A percentile compares a stretch with the other conserved stretches of the same genome.
Evolutionary conservation across 1,139 yeast genomes (phyloP).

Genomic region (Wickerhamomyces sp.): DNA sequence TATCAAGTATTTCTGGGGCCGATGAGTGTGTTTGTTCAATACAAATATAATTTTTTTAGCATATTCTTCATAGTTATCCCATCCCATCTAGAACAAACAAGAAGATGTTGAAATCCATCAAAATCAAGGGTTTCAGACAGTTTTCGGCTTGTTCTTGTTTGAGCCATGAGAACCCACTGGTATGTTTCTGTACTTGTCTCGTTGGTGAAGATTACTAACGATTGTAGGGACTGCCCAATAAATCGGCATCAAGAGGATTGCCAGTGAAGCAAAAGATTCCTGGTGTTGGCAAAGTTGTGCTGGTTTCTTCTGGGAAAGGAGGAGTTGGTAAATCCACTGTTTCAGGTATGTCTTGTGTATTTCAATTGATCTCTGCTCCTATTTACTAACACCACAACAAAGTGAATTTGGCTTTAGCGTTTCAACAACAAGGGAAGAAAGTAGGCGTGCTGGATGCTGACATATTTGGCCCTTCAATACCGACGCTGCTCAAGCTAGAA

Average conservation of each 20-base stretch:
- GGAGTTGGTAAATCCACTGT: slow-evolving; percentile 66
- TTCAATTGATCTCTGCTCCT: background rate
- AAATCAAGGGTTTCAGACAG: slow-evolving; percentile 1
- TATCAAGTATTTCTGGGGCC: too few species aligned
- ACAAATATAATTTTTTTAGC: too few species aligned
- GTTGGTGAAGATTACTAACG: slow-evolving; percentile 2
- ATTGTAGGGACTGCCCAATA: slow-evolving; percentile 49
- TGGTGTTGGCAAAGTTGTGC: slow-evolving; percentile 55
- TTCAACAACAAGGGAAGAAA: slow-evolving; percentile 48
- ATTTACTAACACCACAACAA: slow-evolving; percentile 35
- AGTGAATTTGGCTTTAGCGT: slow-evolving; percentile 63
- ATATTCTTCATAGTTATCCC: too few species aligned
- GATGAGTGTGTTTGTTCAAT: too few species aligned
- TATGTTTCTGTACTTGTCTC: slow-evolving; percentile 25
- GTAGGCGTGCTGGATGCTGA: slow-evolving; percentile 79
- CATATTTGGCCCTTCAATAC: slow-evolving; percentile 80
- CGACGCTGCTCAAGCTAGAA: slow-evolving; percentile 56
- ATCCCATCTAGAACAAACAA: background rate
- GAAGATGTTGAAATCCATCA: too few species aligned
- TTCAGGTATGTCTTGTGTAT: slow-evolving; percentile 9
- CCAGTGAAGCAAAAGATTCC: slow-evolving; percentile 55
- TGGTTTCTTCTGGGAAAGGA: slow-evolving; percentile 79
- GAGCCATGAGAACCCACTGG: slow-evolving; percentile 50
- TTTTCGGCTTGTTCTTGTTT: background rate
- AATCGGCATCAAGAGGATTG: slow-evolving; percentile 39